phyloP scores from a whole-genome alignment of 2,329 filamentous ascomycete genomes.

The Trichoderma hamatum region DNA sequence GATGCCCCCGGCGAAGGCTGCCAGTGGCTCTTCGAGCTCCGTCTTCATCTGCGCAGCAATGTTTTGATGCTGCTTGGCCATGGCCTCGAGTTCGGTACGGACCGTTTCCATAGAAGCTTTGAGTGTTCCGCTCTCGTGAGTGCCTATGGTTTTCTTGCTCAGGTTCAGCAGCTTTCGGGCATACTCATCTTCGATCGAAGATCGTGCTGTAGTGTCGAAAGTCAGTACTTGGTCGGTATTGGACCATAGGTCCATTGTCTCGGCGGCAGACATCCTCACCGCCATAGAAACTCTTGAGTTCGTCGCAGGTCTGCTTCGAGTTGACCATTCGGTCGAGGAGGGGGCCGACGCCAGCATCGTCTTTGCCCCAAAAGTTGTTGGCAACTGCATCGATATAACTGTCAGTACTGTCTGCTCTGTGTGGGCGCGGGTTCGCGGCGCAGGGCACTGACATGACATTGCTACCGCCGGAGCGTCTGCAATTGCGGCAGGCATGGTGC shows the following conservation, averaged over 20 bases:
- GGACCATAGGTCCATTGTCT: neutral
- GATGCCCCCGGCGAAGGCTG: slow-evolving; percentile 90
- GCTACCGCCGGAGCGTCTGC: slow-evolving; percentile 66
- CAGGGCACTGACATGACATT: slow-evolving; percentile 62
- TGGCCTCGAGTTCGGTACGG: slow-evolving; percentile 85
- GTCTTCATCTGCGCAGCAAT: slow-evolving; percentile 95
- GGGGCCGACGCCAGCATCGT: slow-evolving; percentile 91
- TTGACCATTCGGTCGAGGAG: slow-evolving; percentile 92
- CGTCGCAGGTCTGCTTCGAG: slow-evolving; percentile 92
- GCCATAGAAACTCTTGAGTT: slow-evolving; percentile 87
- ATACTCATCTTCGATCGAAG: slow-evolving; percentile 96
- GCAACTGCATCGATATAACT: slow-evolving; percentile 63
- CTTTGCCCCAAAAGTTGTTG: slow-evolving; percentile 99
- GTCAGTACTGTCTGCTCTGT: slow-evolving; percentile 28
- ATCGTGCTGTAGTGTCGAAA: slow-evolving; percentile 63
- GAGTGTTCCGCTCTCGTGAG: slow-evolving; percentile 81
- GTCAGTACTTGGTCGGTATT: neutral
- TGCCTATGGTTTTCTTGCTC: slow-evolving; percentile 85
- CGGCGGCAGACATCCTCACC: slow-evolving; percentile 53
- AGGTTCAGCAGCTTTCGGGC: slow-evolving; percentile 84
- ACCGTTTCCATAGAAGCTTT: slow-evolving; percentile 84
- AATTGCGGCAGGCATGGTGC: slow-evolving; percentile 62
- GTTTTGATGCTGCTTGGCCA: slow-evolving; percentile 89
- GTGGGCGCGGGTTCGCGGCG: neutral
- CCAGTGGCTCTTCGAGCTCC: slow-evolving; percentile 90